Evolutionary conservation across 495 filamentous ascomycete genomes (phyloP).

Genomic region (Neurospora sp.): DNA sequence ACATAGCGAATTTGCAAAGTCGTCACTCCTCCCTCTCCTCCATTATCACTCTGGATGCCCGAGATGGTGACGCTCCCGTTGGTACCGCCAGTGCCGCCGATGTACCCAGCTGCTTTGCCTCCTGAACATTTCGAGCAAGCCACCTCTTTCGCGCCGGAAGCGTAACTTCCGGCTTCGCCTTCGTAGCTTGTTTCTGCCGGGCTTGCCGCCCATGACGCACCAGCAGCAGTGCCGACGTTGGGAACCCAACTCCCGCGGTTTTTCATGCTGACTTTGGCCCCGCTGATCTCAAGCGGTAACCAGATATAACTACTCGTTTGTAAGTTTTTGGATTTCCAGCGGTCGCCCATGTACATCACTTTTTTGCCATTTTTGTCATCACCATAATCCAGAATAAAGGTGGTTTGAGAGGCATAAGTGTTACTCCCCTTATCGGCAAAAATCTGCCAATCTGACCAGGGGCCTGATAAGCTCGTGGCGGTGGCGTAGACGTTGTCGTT

Average conservation of each 20-base stretch:
- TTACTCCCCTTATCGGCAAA: constrained; percentile 46
- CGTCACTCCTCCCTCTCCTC: constrained; percentile 26
- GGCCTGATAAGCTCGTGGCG: constrained; percentile 12
- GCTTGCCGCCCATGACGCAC: no score
- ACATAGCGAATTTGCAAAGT: constrained; percentile 7
- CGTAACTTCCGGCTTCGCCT: no score
- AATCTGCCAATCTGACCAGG: constrained; percentile 49
- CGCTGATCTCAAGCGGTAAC: constrained; percentile 50
- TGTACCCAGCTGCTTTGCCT: constrained; percentile 38
- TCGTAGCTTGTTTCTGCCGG: constrained; percentile 40
- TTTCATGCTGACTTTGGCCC: constrained; percentile 41
- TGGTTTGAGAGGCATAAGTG: constrained; percentile 46
- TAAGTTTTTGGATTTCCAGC: constrained; percentile 50
- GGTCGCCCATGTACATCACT: constrained; percentile 55
- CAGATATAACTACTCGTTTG: constrained; percentile 55
- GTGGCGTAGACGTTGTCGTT: constrained; percentile 51
- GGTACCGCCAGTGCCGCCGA: constrained; percentile 35
- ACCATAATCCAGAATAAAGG: no score
- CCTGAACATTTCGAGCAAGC: constrained; percentile 40
- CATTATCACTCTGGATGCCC: background rate
- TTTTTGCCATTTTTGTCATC: no score
- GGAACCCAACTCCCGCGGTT: constrained; percentile 48
- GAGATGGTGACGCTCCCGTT: constrained; percentile 36
- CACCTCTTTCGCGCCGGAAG: constrained; percentile 11
- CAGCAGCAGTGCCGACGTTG: no score